Conservation (phyloP, 2,329 filamentous ascomycete genomes). For the Corynespora cassiicola region DNA sequence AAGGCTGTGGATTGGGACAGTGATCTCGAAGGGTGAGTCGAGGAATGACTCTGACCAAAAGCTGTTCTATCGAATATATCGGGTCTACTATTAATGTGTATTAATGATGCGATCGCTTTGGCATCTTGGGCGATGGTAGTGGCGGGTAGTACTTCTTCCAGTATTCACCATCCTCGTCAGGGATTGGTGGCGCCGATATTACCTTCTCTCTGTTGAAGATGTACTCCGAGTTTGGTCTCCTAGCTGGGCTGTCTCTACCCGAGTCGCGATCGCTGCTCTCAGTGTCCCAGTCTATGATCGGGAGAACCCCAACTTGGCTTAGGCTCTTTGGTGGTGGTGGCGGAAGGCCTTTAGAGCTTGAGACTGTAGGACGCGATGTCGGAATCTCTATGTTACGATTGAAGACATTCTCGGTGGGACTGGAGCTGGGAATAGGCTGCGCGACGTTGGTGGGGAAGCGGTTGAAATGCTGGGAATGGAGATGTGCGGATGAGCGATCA, state of each 20-base stretch:
- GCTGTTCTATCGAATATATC: not conserved
- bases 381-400: constrained; percentile 30
- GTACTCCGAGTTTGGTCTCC: constrained; percentile 30
- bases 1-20: too few relatives aligned
- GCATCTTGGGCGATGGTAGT: constrained; percentile 20
- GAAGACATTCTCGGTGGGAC: constrained; percentile 28
- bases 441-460: constrained; percentile 23
- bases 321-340: constrained; percentile 24
- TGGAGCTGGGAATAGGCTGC: constrained; percentile 13
- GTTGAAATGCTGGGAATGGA: constrained; percentile 23
- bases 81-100: not conserved
- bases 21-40: too few relatives aligned
- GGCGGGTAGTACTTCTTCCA: constrained; percentile 32
- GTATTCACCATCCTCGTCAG: constrained; percentile 23
- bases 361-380: constrained; percentile 13
- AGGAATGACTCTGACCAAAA: too few relatives aligned
- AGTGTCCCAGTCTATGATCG: constrained; percentile 29
- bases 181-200: constrained; percentile 32
- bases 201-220: constrained; percentile 34
- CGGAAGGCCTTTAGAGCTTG: constrained; percentile 13
- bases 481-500: constrained; percentile 25
- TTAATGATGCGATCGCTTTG: constrained; percentile 12
- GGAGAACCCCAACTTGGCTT: constrained; percentile 24
- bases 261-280: constrained; percentile 23
- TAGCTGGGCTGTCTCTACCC: constrained; percentile 12